Conservation (phyloP, 169 alveolate genomes). For the Cryptosporidium meleagridis region DNA sequence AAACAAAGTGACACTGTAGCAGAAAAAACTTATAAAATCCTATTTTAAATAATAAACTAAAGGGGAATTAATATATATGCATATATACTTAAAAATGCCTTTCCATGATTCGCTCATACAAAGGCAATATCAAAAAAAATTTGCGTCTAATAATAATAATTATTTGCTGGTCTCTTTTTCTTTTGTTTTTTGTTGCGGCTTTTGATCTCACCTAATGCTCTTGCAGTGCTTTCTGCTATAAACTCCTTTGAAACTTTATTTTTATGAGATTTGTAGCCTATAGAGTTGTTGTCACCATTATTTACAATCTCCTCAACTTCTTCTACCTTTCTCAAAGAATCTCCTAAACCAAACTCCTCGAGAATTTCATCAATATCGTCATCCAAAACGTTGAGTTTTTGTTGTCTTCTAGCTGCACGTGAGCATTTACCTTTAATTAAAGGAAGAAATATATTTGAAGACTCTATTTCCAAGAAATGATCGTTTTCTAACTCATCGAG, state of each 20-base stretch:
- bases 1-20: no score
- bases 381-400: neutral
- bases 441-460: neutral
- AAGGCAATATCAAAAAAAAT: neutral
- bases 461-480: neutral
- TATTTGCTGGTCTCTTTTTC: neutral
- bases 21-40: neutral
- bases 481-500: neutral
- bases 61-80: neutral
- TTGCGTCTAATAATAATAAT: neutral
- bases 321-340: neutral
- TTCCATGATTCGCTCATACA: neutral
- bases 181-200: conserved; percentile 14
- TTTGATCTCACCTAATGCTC: conserved; percentile 5
- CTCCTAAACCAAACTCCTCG: neutral
- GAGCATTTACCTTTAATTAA: neutral
- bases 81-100: neutral
- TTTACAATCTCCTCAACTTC: neutral
- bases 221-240: neutral
- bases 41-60: no score
- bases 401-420: neutral
- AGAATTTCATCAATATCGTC: conserved; percentile 9
- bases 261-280: neutral
- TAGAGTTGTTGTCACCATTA: neutral
- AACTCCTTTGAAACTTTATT: neutral